Evolutionary conservation across 352 stramenopile genomes (phyloP).

Genomic region (Stramenopiles sp.): DNA sequence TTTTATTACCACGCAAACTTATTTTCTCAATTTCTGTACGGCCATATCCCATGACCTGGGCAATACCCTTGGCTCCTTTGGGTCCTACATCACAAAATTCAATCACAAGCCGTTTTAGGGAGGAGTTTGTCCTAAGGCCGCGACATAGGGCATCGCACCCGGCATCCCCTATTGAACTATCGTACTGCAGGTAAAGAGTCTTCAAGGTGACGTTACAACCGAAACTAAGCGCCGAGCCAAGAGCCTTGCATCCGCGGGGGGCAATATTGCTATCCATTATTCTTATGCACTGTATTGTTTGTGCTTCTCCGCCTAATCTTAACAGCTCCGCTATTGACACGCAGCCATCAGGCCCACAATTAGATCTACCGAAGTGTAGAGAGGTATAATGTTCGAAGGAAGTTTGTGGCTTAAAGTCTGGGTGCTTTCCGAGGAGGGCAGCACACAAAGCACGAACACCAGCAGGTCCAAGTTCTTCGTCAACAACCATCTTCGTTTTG

Average conservation of each 20-base stretch:
- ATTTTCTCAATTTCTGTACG: slow-evolving; percentile 28
- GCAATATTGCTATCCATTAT: slow-evolving; percentile 30
- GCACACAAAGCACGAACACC: not conserved
- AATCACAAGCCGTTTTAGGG: slow-evolving; percentile 28
- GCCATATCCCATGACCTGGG: not conserved
- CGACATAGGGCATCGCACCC: slow-evolving; percentile 21
- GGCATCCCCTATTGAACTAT: slow-evolving; percentile 20
- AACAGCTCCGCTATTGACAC: slow-evolving; percentile 20
- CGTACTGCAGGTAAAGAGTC: slow-evolving; percentile 31
- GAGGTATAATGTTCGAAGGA: not conserved
- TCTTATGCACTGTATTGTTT: slow-evolving; percentile 27
- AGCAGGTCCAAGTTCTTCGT: not conserved
- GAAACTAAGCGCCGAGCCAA: slow-evolving; percentile 15
- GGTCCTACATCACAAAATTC: slow-evolving; percentile 25
- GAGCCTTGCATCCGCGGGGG: slow-evolving; percentile 13
- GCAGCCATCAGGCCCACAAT: not conserved
- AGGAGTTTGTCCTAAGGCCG: slow-evolving; percentile 27
- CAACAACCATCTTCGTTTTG: not conserved
- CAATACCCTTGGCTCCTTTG: slow-evolving; percentile 12
- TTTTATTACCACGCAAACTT: slow-evolving; percentile 42
- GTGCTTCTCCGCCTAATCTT: slow-evolving; percentile 26
- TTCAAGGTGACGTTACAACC: slow-evolving; percentile 20
- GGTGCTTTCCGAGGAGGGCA: not conserved
- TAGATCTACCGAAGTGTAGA: not conserved
- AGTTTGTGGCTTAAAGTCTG: not conserved